A percentile compares a stretch with the other conserved stretches of the same genome.
These are phyloP conservation scores for Neostapfia colusana DNA, from an alignment of 176 grass and related monocot species.

Conservation along the genomic window DNA sequence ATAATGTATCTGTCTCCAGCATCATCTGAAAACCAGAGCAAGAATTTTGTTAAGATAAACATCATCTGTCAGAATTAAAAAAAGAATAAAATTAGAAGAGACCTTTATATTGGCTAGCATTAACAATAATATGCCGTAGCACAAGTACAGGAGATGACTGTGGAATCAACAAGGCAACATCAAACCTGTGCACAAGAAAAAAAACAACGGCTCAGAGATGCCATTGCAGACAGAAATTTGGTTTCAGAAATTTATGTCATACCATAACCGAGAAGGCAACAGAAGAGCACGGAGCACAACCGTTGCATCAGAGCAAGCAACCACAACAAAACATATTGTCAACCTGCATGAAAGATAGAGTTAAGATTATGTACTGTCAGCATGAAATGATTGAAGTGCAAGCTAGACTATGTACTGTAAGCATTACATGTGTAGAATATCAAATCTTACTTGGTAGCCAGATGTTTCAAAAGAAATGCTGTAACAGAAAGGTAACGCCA, in stretches of 20 bases:
- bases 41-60: conserved; percentile 22
- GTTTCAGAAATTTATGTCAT: conserved; percentile 33
- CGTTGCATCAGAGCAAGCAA: conserved; percentile 93
- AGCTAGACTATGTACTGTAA: not conserved
- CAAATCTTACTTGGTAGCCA: conserved; percentile 52
- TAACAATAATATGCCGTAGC: conserved; percentile 58
- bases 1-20: conserved; percentile 59
- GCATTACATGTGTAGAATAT: conserved; percentile 11
- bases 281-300: conserved; percentile 76
- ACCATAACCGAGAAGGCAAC: conserved; percentile 92
- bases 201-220: conserved; percentile 41
- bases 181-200: conserved; percentile 63
- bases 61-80: conserved; percentile 13
- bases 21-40: conserved; percentile 42
- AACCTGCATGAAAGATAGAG: conserved; percentile 47
- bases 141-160: conserved; percentile 69
- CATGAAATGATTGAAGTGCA: conserved; percentile 8
- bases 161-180: conserved; percentile 78
- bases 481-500: conserved; percentile 99
- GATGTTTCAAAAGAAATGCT: conserved; percentile 81
- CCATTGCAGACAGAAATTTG: conserved; percentile 4
- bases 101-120: conserved; percentile 38
- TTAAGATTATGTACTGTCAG: not conserved
- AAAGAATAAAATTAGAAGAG: not conserved
- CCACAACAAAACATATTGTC: conserved; percentile 76